Percentiles rank a stretch among this genome's conserved stretches.
These are phyloP conservation scores for Colletotrichum sp. DNA, from an alignment of 2,329 filamentous ascomycete genomes.

Conservation along the genomic window DNA sequence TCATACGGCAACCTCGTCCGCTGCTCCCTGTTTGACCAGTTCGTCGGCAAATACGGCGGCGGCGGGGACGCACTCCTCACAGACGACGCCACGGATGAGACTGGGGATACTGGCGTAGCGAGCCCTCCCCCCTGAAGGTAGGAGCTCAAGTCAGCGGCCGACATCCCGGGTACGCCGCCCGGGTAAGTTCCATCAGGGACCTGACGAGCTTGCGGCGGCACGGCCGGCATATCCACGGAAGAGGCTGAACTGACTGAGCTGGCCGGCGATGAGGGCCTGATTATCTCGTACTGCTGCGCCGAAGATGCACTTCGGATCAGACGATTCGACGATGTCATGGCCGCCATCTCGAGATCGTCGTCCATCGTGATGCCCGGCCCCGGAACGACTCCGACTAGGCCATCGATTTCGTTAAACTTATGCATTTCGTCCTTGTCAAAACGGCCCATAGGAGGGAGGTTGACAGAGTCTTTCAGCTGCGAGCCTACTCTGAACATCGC, in stretches of 20 bases:
- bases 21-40: not conserved
- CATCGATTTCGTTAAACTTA: not conserved
- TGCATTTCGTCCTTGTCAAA: not conserved
- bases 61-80: conserved; percentile 5
- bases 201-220: not conserved
- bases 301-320: not conserved
- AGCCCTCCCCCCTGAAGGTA: conserved; percentile 8
- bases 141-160: conserved; percentile 6
- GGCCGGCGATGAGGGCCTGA: conserved; percentile 1
- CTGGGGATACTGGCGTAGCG: not conserved
- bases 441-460: not conserved
- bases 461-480: not conserved
- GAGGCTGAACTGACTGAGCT: conserved; percentile 1
- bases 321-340: not conserved
- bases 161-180: not conserved
- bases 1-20: not conserved
- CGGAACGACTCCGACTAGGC: not conserved
- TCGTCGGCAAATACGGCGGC: conserved; percentile 10
- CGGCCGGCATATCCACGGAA: not conserved
- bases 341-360: conserved; percentile 7
- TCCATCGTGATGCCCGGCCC: not conserved
- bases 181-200: not conserved
- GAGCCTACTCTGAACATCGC: conserved; percentile 17
- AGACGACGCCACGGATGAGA: not conserved
- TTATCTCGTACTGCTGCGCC: conserved; percentile 3